Evolutionary conservation across 139 green algal species (phyloP).

Genomic region (Coelastrella sp.): DNA sequence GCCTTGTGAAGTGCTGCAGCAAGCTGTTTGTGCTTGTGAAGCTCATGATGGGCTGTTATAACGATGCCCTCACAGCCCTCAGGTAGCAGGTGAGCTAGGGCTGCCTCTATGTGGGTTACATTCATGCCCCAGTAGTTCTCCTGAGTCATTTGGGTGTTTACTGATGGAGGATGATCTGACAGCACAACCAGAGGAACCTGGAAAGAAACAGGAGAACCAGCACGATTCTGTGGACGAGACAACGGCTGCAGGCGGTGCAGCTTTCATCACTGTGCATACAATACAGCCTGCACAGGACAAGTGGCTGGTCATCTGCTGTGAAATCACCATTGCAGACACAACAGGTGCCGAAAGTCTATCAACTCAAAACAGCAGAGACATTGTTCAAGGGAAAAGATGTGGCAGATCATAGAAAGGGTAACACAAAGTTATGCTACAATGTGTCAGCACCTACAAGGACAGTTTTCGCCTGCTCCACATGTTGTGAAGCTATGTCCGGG

Average conservation of each 20-base stretch:
- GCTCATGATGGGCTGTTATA: slow-evolving; percentile 26
- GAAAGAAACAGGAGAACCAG: background rate
- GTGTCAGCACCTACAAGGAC: slow-evolving; percentile 46
- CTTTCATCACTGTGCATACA: no score
- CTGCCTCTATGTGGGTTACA: slow-evolving; percentile 33
- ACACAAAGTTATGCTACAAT: no score
- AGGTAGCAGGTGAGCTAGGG: slow-evolving; percentile 20
- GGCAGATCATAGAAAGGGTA: background rate
- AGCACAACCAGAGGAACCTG: slow-evolving; percentile 49
- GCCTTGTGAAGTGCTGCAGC: slow-evolving; percentile 44
- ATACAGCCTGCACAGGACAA: no score
- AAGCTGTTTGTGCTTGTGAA: slow-evolving; percentile 37
- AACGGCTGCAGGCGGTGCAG: no score
- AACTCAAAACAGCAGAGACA: no score
- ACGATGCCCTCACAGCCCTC: slow-evolving; percentile 38
- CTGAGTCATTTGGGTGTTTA: background rate
- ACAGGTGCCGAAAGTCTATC: no score
- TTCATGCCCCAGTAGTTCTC: slow-evolving; percentile 48
- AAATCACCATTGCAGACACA: no score
- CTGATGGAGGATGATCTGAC: slow-evolving; percentile 9
- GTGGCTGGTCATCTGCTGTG: no score
- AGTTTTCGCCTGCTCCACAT: slow-evolving; percentile 44
- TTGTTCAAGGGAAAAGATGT: background rate
- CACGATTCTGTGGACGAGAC: no score
- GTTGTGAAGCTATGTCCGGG: slow-evolving; percentile 29